Conservation (phyloP, 495 filamentous ascomycete species). For the Thermothielavioides terrestris region DNA sequence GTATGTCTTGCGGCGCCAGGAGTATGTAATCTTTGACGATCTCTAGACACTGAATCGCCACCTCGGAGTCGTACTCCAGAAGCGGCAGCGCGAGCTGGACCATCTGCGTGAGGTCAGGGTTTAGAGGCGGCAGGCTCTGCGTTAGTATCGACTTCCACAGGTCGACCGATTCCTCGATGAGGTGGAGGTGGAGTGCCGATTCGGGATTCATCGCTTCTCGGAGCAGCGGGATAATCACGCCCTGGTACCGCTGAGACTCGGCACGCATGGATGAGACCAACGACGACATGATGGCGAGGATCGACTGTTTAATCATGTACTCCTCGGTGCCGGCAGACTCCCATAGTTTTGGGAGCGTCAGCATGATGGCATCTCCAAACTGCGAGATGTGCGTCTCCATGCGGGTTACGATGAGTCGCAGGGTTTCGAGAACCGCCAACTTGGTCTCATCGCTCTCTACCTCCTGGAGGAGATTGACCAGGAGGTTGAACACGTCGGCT, state of each 20-base stretch:
- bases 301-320: constrained; percentile 78
- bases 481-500: constrained; percentile 51
- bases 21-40: constrained; percentile 67
- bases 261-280: constrained; percentile 71
- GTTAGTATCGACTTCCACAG: constrained; percentile 72
- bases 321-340: constrained; percentile 69
- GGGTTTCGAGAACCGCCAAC: constrained; percentile 75
- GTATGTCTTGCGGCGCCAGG: constrained; percentile 65
- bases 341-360: constrained; percentile 77
- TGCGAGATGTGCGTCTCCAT: constrained; percentile 66
- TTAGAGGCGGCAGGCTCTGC: constrained; percentile 58
- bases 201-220: constrained; percentile 64
- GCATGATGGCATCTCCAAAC: constrained; percentile 73
- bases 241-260: constrained; percentile 62
- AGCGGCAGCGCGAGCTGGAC: constrained; percentile 60
- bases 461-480: constrained; percentile 70
- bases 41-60: constrained; percentile 49
- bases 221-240: constrained; percentile 69
- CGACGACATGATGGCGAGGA: constrained; percentile 72
- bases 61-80: constrained; percentile 53
- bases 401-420: constrained; percentile 67
- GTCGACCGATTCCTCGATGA: constrained; percentile 86
- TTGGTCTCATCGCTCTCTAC: constrained; percentile 80
- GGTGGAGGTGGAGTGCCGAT: constrained; percentile 72
- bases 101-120: constrained; percentile 57